Percentiles rank a stretch among this genome's conserved stretches.
Conservation (phyloP, 2,329 filamentous ascomycete genomes). For the Botrytis elliptica region DNA sequence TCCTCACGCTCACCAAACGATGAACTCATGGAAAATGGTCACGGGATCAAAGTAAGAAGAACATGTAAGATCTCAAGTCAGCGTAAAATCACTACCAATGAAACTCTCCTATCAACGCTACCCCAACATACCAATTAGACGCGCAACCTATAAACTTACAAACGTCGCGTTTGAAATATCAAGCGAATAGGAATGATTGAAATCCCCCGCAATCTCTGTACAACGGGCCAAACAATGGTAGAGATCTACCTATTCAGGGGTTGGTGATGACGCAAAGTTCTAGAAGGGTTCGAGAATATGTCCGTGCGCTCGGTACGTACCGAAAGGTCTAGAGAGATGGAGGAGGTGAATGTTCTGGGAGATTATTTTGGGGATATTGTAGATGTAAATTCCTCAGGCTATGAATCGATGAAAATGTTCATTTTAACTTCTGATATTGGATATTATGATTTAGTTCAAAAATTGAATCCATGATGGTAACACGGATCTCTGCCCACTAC, state of each 20-base stretch:
- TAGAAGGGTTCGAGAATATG: neutral
- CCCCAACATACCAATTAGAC: neutral
- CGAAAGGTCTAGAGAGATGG: neutral
- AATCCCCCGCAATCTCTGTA: neutral
- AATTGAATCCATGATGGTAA: neutral
- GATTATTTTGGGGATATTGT: neutral
- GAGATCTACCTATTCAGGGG: neutral
- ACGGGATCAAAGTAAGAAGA: neutral
- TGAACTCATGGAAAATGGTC: neutral
- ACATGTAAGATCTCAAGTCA: neutral
- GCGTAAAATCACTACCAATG: neutral
- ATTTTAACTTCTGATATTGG: neutral
- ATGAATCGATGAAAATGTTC: too few relatives aligned
- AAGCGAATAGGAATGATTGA: neutral
- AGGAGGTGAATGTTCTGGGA: too few relatives aligned
- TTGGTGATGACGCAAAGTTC: neutral
- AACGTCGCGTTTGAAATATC: rapidly evolving
- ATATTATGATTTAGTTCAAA: rapidly evolving
- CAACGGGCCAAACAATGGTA: neutral
- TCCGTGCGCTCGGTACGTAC: neutral
- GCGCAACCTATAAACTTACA: neutral
- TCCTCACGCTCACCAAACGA: neutral
- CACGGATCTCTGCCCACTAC: neutral
- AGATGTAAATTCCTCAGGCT: neutral
- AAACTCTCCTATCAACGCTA: too few relatives aligned